Evolutionary conservation across 306 rosid genomes (phyloP).

Genomic region (Cicer arietinum): DNA sequence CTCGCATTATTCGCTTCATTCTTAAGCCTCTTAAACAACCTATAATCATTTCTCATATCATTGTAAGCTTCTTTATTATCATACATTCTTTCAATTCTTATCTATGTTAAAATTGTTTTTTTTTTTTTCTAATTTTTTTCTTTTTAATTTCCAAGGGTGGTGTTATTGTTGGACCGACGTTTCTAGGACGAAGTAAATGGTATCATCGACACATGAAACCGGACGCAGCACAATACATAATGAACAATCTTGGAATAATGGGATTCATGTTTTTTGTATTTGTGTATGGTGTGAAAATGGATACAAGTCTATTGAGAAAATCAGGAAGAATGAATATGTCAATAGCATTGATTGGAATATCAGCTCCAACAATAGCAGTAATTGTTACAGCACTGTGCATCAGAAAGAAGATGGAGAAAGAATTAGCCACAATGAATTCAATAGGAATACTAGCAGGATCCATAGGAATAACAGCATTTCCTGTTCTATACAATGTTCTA

Average conservation of each 20-base stretch:
- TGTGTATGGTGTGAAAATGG: slow-evolving; percentile 73
- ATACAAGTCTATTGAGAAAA: slow-evolving; percentile 43
- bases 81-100: not conserved
- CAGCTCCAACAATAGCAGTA: slow-evolving; percentile 44
- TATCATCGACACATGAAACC: slow-evolving; percentile 38
- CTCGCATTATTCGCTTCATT: slow-evolving; percentile 51
- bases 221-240: slow-evolving; percentile 40
- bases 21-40: slow-evolving; percentile 84
- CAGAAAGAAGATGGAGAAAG: slow-evolving; percentile 61
- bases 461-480: slow-evolving; percentile 62
- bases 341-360: slow-evolving; percentile 48
- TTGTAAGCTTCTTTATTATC: slow-evolving; percentile 55
- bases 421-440: slow-evolving; percentile 54
- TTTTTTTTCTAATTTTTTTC: not conserved
- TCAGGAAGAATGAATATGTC: slow-evolving; percentile 54
- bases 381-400: slow-evolving; percentile 42
- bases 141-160: slow-evolving; percentile 66
- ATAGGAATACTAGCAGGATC: slow-evolving; percentile 54
- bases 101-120: not conserved
- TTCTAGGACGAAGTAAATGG: slow-evolving; percentile 56
- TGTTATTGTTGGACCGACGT: slow-evolving; percentile 74
- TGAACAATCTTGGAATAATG: slow-evolving; percentile 59
- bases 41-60: slow-evolving; percentile 62
- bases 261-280: slow-evolving; percentile 75
- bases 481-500: slow-evolving; percentile 51